Evolutionary conservation across 768 basidiomycete genomes (phyloP), one percentile per base, ranked within the genome.

Genomic region (Mrakia gelida): DNA sequence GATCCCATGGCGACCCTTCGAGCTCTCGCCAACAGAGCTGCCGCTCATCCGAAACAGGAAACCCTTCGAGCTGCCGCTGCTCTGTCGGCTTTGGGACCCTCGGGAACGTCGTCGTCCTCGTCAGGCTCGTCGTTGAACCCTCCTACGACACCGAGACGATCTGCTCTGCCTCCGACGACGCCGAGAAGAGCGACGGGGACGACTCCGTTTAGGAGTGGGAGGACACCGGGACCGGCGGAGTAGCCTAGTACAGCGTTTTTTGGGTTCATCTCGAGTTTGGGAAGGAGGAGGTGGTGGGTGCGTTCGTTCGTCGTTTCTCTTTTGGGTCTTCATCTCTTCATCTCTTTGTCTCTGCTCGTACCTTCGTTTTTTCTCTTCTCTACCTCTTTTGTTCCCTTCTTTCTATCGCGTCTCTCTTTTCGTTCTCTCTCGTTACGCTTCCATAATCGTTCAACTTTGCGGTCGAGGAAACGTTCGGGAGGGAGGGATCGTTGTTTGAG

Each of bases 111-210:
- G 9, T 45, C 75, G 32, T 45, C 30, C 16, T 15, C n/a, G 6
- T 5, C 6, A 43, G 41, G 41, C 45, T 15, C 61, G 8, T 61
- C 45, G 45, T 45, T 21, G 49, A 21, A 34, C 11, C 75, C 75
- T 43, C 75, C 75, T 28, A 65, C 65, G n/a, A 75, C 75, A 41
- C 75, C 75, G 5, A 67, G 75, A 70, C 63, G 75, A 32, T 52
- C 49, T 52, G 32, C 63, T 28, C 43, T 52, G 26, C 75, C 75
- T 43, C 75, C 75, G 45, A 65, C 65, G n/a, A 75, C 75, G 45
- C 75, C 75, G 0, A 67, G 75, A 70, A 45, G 75, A 52, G 65
- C 34, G 9, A 68, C 75, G 7, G 75, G 63, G 26, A 56, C 75
- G 63, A 75, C 75, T 0, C 75, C 75, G 18, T 75, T 75, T 28